Evolutionary conservation across 176 grass and related monocot species (phyloP).

Genomic region (Musa itinerans): DNA sequence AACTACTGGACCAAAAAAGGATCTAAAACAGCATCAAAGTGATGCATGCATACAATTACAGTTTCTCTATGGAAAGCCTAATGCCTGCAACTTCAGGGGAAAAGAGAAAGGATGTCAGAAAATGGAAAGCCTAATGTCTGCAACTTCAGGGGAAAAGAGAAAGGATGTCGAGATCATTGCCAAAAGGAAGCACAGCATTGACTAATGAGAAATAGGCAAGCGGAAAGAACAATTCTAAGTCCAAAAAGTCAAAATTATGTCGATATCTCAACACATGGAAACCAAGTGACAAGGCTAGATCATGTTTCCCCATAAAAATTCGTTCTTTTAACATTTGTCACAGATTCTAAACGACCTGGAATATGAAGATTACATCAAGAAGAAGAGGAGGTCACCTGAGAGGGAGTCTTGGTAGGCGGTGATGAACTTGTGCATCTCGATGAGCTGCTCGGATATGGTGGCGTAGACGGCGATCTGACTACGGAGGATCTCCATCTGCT

Average conservation of each 20-base stretch:
- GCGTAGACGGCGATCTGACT: conserved; percentile 22
- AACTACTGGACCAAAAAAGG: background rate
- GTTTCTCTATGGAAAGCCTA: too few species aligned
- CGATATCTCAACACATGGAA: background rate
- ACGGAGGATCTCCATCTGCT: conserved; percentile 22
- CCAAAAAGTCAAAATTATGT: background rate
- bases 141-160: too few species aligned
- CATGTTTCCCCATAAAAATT: too few species aligned
- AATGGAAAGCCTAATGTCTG: too few species aligned
- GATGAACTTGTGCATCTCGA: conserved; percentile 20
- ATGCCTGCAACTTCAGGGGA: too few species aligned
- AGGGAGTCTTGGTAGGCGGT: conserved; percentile 2
- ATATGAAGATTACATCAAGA: background rate
- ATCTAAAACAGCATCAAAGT: background rate
- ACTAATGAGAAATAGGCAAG: too few species aligned
- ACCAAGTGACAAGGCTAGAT: background rate
- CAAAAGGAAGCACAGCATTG: too few species aligned
- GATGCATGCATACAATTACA: background rate
- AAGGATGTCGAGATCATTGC: too few species aligned
- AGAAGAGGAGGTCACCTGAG: conserved; percentile 1
- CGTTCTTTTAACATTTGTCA: too few species aligned
- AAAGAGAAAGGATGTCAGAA: too few species aligned
- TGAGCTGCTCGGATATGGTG: conserved; percentile 20
- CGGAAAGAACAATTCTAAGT: background rate
- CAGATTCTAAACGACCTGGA: too few species aligned